These are phyloP conservation scores for Rhodamnia argentea DNA, from an alignment of 345 rosid species.

Conservation along the genomic window DNA sequence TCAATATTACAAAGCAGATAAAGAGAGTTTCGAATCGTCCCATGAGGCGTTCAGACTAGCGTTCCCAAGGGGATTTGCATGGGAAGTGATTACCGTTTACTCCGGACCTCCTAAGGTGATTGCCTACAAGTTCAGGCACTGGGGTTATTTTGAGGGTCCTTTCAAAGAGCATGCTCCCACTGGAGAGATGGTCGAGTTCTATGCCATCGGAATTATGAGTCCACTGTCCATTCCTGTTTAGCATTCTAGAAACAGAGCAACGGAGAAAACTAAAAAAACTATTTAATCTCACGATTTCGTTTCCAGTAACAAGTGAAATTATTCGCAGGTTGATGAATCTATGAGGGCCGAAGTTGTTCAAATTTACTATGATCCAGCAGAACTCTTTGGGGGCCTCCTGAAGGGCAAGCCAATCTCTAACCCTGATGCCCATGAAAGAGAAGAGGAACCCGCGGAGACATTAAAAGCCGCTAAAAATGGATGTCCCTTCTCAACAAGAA, in stretches of 20 bases:
- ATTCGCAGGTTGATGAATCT: conserved; percentile 49
- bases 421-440: background rate
- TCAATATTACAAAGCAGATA: conserved; percentile 52
- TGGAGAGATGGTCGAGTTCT: conserved; percentile 50
- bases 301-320: background rate
- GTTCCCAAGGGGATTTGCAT: conserved; percentile 80
- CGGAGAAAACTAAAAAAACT: background rate
- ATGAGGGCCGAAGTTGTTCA: conserved; percentile 59
- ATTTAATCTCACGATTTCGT: background rate
- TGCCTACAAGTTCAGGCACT: conserved; percentile 74
- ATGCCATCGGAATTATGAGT: conserved; percentile 49
- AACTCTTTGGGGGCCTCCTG: conserved; percentile 52
- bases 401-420: conserved; percentile 13
- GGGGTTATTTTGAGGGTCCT: conserved; percentile 81
- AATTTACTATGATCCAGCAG: conserved; percentile 58
- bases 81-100: conserved; percentile 58
- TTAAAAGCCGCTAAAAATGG: background rate
- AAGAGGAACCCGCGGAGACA: background rate
- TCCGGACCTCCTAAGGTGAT: conserved; percentile 75
- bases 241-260: background rate
- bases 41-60: conserved; percentile 54
- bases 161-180: conserved; percentile 67
- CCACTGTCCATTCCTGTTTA: background rate
- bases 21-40: conserved; percentile 71
- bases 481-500: background rate